Evolutionary conservation across 2,329 filamentous ascomycete species (phyloP), one percentile per base, ranked within the genome.

Genomic region (Remersonia thermophila): DNA sequence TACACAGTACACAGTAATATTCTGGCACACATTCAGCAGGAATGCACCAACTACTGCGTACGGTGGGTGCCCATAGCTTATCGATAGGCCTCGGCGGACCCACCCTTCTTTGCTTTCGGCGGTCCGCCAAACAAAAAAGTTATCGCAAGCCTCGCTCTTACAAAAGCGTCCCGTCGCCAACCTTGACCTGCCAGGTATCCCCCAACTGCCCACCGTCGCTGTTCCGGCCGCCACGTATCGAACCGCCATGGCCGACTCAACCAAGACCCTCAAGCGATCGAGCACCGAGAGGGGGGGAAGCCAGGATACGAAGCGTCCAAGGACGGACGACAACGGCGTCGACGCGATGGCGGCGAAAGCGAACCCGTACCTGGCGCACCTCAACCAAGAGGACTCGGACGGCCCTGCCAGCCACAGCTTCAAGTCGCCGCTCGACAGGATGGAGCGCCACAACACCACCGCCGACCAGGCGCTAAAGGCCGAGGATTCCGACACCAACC

Each of bases 321-420:
- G 52, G 40, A 49, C 43, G 3, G 40, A 51, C 41, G 47, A 45
- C 37, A 56, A 59, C 42, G 66, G 66, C 33, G 36, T 41, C 28
- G 37, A 28, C 18, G 47, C 42, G 33, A 41, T 40, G 33, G 51
- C 47, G 11, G 48, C 53, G 13, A 59, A 58, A 44, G 55, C 71
- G 55, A 96, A 96, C 57, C 84, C 83, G 1, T 96, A 98, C 65
- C 76, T 98, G 44, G 83, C 86, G 38, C 91, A 98, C 61, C 81
- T 82, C 75, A n/a, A n/a, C n/a, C n/a, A n/a, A n/a, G 77, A 89
- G 60, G 69, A 79, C 44, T n/a, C n/a, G n/a, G n/a, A n/a, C 62
- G 71, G 43, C 51, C 53, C 55, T 63, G 20, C 20, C 20, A 9
- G 47, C 28, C 55, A 57, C 41, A 61, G 53, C 34, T 34, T 48